phyloP scores from a whole-genome alignment of 1,139 yeast genomes.

The Zygoascus sp. region DNA sequence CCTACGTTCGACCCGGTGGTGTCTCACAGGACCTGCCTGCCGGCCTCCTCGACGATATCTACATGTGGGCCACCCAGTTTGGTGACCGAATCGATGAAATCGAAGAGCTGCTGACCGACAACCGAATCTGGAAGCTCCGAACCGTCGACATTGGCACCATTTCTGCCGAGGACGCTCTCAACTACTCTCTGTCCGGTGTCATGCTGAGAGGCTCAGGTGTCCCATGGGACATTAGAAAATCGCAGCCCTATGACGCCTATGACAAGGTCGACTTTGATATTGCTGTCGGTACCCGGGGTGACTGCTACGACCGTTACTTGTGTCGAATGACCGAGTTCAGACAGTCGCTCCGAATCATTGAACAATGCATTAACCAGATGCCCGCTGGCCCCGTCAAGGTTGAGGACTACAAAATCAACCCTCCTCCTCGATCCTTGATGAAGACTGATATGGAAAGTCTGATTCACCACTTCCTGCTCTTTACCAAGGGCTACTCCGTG shows the following conservation, averaged over 20 bases:
- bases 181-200: constrained; percentile 77
- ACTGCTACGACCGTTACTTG: constrained; percentile 85
- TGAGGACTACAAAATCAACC: constrained; percentile 80
- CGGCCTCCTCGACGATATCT: constrained; percentile 82
- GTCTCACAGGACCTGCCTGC: constrained; percentile 84
- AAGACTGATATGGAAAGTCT: constrained; percentile 92
- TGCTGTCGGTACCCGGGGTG: constrained; percentile 84
- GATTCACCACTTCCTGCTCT: constrained; percentile 82
- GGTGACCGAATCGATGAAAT: constrained; percentile 91
- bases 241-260: constrained; percentile 89
- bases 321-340: constrained; percentile 90
- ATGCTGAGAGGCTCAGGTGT: constrained; percentile 91
- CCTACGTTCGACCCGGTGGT: constrained; percentile 90
- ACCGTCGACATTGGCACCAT: constrained; percentile 76
- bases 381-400: constrained; percentile 92
- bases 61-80: constrained; percentile 95
- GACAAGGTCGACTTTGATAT: constrained; percentile 81
- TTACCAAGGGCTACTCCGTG: constrained; percentile 84
- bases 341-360: constrained; percentile 83
- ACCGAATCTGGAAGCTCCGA: constrained; percentile 91
- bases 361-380: constrained; percentile 87
- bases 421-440: constrained; percentile 79
- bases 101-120: constrained; percentile 84
- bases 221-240: constrained; percentile 81
- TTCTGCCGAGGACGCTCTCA: constrained; percentile 82